phyloP scores from a whole-genome alignment of 2,329 filamentous ascomycete genomes.

The Sclerotinia glacialis region DNA sequence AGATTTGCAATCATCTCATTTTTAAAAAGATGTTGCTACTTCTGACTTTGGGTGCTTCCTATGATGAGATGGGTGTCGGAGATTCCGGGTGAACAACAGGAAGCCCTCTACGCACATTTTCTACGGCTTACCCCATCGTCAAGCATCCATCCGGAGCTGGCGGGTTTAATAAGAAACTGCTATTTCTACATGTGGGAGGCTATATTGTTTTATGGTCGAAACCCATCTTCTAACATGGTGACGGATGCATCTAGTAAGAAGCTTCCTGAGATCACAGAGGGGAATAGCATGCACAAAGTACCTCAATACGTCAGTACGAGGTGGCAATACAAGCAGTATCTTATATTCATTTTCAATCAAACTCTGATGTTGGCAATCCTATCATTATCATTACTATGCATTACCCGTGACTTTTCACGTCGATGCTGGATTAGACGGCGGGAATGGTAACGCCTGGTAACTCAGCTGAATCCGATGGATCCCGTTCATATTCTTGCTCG shows the following conservation, averaged over 20 bases:
- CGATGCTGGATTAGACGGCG: constrained; percentile 64
- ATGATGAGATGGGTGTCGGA: background rate
- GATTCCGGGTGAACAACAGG: background rate
- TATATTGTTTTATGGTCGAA: background rate
- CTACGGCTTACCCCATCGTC: background rate
- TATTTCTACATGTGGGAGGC: background rate
- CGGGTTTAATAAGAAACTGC: background rate
- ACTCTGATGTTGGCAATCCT: background rate
- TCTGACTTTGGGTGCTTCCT: background rate
- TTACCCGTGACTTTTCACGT: constrained; percentile 54
- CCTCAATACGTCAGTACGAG: background rate
- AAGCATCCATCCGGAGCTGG: background rate
- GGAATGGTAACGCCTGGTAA: constrained; percentile 39
- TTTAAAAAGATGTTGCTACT: background rate
- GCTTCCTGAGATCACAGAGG: background rate
- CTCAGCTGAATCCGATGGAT: constrained; percentile 43
- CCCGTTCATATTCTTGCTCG: constrained; percentile 59
- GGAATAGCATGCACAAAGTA: background rate
- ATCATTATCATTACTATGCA: background rate
- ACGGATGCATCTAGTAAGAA: background rate
- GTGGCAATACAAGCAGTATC: background rate
- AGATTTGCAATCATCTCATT: background rate
- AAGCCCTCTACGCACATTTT: background rate
- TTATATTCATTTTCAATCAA: background rate
- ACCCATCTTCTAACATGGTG: background rate